Evolutionary conservation across 139 green algal species (phyloP).

Genomic region (Astrephomene gubernaculifera): DNA sequence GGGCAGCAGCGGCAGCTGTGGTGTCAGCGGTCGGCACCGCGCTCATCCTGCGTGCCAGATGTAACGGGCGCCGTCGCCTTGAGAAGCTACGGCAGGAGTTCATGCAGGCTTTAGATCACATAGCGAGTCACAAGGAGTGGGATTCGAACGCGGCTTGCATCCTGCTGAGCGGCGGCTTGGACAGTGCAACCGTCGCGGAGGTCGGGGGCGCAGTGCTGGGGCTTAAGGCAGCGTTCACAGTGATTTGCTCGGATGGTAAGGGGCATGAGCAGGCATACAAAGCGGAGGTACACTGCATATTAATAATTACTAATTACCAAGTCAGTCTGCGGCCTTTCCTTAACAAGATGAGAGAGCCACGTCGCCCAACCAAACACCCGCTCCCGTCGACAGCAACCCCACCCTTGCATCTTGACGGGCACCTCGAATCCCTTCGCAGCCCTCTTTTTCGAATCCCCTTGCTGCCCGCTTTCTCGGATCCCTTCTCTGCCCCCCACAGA

Average conservation of each 20-base stretch:
- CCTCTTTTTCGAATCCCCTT: no score
- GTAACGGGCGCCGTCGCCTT: not conserved
- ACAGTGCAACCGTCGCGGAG: conserved; percentile 28
- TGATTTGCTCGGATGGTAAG: conserved; percentile 25
- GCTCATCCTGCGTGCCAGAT: not conserved
- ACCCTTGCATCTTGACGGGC: no score
- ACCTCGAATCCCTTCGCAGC: no score
- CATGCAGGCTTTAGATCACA: not conserved
- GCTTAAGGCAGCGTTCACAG: conserved; percentile 22
- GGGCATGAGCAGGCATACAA: no score
- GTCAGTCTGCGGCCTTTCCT: no score
- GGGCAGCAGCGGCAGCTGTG: not conserved
- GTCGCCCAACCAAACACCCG: no score
- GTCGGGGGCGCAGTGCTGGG: not conserved
- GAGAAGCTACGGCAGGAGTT: not conserved
- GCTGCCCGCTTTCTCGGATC: no score
- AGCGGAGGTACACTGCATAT: no score
- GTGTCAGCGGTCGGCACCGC: not conserved
- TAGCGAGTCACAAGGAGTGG: not conserved
- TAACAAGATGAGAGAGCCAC: no score
- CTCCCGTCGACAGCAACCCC: no score
- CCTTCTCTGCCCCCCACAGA: conserved; percentile 3
- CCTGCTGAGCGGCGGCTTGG: conserved; percentile 15
- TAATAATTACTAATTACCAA: no score
- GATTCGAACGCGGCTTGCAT: not conserved